A percentile compares a stretch with the other conserved stretches of the same genome.
Conservation (phyloP, 345 rosid genomes). For the Cardamine occulta region DNA sequence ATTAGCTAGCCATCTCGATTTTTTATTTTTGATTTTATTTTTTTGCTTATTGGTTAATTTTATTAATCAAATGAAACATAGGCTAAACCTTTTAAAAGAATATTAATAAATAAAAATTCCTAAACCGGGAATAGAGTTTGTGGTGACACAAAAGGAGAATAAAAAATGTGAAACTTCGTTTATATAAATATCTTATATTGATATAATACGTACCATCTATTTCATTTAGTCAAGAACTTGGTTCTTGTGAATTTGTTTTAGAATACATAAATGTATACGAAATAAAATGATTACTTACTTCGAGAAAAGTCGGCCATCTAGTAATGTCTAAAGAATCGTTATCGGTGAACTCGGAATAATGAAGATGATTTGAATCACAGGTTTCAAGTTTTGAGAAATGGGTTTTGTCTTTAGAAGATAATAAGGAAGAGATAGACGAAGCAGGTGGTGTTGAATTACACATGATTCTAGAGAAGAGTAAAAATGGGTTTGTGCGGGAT, state of each 20-base stretch:
- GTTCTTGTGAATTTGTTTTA: not conserved
- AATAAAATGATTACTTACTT: conserved; percentile 51
- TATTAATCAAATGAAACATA: not conserved
- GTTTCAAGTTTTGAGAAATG: conserved; percentile 51
- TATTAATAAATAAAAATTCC: not conserved
- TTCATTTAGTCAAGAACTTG: not conserved
- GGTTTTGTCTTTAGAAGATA: conserved; percentile 48
- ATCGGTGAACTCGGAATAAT: conserved; percentile 42
- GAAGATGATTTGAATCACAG: conserved; percentile 37
- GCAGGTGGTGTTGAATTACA: conserved; percentile 62
- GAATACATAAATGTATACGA: not conserved
- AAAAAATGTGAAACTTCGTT: not conserved
- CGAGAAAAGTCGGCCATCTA: conserved; percentile 82
- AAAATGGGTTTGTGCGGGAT: conserved; percentile 2
- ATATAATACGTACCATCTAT: not conserved
- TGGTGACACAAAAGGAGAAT: not conserved
- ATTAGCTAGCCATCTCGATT: conserved; percentile 3
- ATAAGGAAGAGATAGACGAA: conserved; percentile 55
- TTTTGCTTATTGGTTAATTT: not conserved
- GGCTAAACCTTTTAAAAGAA: not conserved
- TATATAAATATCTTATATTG: not conserved
- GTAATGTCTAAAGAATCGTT: conserved; percentile 50
- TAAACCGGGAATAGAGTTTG: not conserved
- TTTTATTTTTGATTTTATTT: not conserved
- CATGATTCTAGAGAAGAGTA: conserved; percentile 46